phyloP scores from a whole-genome alignment of 108 stramenopile genomes.

The Parmales sp. region DNA sequence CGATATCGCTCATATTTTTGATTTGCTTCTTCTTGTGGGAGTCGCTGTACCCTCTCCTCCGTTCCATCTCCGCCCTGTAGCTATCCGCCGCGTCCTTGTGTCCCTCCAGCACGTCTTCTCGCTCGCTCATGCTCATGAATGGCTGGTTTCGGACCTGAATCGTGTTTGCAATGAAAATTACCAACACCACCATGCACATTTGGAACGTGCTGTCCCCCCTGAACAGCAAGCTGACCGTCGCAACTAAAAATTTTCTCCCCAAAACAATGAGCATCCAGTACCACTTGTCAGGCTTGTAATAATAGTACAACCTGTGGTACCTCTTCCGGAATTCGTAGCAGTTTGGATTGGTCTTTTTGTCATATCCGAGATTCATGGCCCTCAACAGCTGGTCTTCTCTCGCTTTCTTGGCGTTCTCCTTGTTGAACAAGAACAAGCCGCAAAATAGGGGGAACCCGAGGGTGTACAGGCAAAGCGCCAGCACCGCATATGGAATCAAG shows the following conservation, averaged over 20 bases:
- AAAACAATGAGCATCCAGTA: slow-evolving; percentile 16
- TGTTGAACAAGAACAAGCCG: neutral
- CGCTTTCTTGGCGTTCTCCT: neutral
- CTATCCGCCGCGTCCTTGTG: slow-evolving; percentile 4
- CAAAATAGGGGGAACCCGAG: neutral
- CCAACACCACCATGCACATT: slow-evolving; percentile 10
- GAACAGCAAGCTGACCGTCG: slow-evolving; percentile 8
- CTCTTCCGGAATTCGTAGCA: slow-evolving; percentile 4
- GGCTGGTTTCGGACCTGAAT: slow-evolving; percentile 11
- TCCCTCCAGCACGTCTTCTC: neutral
- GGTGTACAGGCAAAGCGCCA: neutral
- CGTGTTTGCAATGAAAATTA: neutral
- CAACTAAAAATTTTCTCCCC: slow-evolving; percentile 6
- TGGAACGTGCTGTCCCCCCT: slow-evolving; percentile 13
- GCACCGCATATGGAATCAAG: neutral
- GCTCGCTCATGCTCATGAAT: slow-evolving; percentile 16
- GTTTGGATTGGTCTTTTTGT: slow-evolving; percentile 12
- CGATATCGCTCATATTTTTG: neutral
- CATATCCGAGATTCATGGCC: slow-evolving; percentile 1
- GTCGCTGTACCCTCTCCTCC: neutral
- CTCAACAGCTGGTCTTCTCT: slow-evolving; percentile 14
- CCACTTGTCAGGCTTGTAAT: slow-evolving; percentile 16
- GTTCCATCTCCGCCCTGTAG: slow-evolving; percentile 3
- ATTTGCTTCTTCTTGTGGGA: neutral
- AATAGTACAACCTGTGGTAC: slow-evolving; percentile 13